phyloP scores from a whole-genome alignment of 164 flowering plant genomes.

The Magnolia changhungtana region DNA sequence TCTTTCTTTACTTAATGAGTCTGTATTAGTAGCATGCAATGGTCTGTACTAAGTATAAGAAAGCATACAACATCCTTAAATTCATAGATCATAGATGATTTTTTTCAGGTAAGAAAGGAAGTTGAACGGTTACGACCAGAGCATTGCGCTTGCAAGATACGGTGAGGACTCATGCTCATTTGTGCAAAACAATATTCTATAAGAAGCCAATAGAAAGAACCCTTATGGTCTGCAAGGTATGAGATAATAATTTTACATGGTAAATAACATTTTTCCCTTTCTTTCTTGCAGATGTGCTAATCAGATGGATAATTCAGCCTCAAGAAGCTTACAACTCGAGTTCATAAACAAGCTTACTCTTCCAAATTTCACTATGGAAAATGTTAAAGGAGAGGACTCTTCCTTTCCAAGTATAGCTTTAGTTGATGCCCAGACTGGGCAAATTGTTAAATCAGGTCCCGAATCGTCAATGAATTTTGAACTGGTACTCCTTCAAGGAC shows the following conservation, averaged over 20 bases:
- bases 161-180: slow-evolving; percentile 16
- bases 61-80: too few species aligned
- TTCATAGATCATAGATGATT: background rate
- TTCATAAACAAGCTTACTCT: slow-evolving; percentile 54
- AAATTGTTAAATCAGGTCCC: slow-evolving; percentile 32
- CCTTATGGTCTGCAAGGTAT: background rate
- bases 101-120: slow-evolving; percentile 15
- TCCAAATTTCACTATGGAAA: slow-evolving; percentile 74
- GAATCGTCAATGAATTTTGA: slow-evolving; percentile 44
- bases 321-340: slow-evolving; percentile 56
- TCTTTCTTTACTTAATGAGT: too few species aligned
- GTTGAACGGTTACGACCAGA: slow-evolving; percentile 20
- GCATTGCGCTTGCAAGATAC: slow-evolving; percentile 18
- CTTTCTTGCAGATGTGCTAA: slow-evolving; percentile 41
- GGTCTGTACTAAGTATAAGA: too few species aligned
- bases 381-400: slow-evolving; percentile 66
- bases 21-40: background rate
- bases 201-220: background rate
- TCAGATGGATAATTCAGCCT: slow-evolving; percentile 32
- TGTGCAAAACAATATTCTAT: background rate
- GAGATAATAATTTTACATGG: background rate
- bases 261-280: background rate
- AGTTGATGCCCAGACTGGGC: slow-evolving; percentile 41
- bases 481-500: slow-evolving; percentile 50
- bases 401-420: slow-evolving; percentile 50